Evolutionary conservation across 768 basidiomycete genomes (phyloP), one percentile per base, ranked within the genome.

Genomic region (Podaxis sp.): DNA sequence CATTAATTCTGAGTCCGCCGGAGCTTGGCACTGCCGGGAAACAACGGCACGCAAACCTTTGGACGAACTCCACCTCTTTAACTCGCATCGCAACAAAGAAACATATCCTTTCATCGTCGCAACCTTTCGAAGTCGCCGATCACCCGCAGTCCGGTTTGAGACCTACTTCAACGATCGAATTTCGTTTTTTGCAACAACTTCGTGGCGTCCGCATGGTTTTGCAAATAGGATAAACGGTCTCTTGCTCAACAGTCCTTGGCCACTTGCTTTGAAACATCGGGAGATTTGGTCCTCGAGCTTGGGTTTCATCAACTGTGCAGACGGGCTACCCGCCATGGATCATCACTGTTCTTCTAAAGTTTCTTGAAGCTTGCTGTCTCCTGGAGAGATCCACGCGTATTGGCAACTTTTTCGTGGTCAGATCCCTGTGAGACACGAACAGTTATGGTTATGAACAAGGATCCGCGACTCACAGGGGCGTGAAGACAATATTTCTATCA

Each of bases 1-100:
- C 52, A 61, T 61, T 61, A 53, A 61, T 61, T 61, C 39, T 40
- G 52, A 61, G 52, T 61, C 59, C 59, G 59, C 59, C 59, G 49
- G 49, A 60, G 59, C 46, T 5, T 52, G 33, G 33, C 33, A 33
- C 33, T 33, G 58, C 52, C 52, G 59, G 53, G 48, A 61, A 53
- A 61, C 59, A 61, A n/a, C 28, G 59, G n/a, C 59, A 61, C 39
- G 54, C 59, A 60, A 60, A 60, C n/a, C 59, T 52, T 26, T 60
- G n/a, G 36, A 36, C 59, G 15, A n/a, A 52, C 54, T 30, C 59
- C 51, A 38, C 49, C 38, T 40, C 49, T 36, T 40, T 22, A 8
- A 55, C 24, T 12, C 39, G 19, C 38, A 40, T 19, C 38, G 22
- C 54, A 40, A 17, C 54, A 56, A 56, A 38, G 9, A 6, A 46